Evolutionary conservation across 352 stramenopile genomes (phyloP).

Genomic region (Phytophthora niederhauseri): DNA sequence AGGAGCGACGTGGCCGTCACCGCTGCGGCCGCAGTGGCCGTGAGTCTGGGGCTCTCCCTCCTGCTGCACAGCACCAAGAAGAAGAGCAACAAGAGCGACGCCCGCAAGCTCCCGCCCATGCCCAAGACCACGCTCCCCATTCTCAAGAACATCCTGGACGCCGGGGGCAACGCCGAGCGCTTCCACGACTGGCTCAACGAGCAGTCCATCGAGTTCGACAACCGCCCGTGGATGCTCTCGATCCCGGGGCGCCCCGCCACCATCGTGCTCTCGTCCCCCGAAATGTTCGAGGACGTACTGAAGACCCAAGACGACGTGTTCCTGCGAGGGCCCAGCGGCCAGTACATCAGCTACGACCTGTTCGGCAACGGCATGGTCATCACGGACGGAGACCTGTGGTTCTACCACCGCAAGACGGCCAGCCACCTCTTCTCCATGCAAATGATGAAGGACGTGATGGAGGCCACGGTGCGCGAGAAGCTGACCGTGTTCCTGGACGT

Average conservation of each 20-base stretch:
- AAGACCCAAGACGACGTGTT: slow-evolving; percentile 73
- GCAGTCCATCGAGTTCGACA: slow-evolving; percentile 40
- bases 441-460: slow-evolving; percentile 55
- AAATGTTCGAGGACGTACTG: slow-evolving; percentile 53
- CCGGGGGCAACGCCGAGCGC: slow-evolving; percentile 29
- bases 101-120: slow-evolving; percentile 32
- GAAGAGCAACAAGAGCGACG: slow-evolving; percentile 23
- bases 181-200: slow-evolving; percentile 62
- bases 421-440: slow-evolving; percentile 86
- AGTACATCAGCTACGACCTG: slow-evolving; percentile 49
- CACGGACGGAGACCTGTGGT: slow-evolving; percentile 51
- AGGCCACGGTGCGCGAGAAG: slow-evolving; percentile 40
- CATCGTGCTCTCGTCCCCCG: slow-evolving; percentile 45
- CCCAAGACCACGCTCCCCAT: slow-evolving; percentile 41
- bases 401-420: slow-evolving; percentile 73
- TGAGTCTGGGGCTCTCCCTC: slow-evolving; percentile 39
- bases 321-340: slow-evolving; percentile 47
- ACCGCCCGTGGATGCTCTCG: slow-evolving; percentile 45
- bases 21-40: slow-evolving; percentile 22
- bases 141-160: slow-evolving; percentile 48
- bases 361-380: slow-evolving; percentile 64
- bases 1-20: slow-evolving; percentile 20
- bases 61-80: slow-evolving; percentile 27
- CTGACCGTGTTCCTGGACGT: slow-evolving; percentile 35
- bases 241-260: slow-evolving; percentile 39